Conservation (phyloP, 495 filamentous ascomycete species). For the Penicillium odoratum region DNA sequence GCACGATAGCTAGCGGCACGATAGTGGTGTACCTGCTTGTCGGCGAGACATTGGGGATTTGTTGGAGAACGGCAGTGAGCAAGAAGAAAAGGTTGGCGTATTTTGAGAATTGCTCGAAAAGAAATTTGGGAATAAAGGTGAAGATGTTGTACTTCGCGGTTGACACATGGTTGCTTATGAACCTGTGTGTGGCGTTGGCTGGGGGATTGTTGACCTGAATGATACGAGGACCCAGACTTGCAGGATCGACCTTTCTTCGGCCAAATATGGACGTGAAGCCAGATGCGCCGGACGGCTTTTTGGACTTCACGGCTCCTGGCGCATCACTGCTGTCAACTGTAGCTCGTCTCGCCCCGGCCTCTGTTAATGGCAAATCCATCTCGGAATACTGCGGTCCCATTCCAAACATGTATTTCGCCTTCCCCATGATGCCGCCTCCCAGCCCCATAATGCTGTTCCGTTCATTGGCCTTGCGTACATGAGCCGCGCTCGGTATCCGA, state of each 20-base stretch:
- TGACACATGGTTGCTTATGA: conserved; percentile 93
- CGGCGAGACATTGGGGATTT: conserved; percentile 92
- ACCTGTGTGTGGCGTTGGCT: conserved; percentile 84
- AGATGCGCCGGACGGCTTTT: conserved; percentile 63
- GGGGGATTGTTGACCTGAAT: conserved; percentile 98
- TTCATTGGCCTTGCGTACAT: conserved; percentile 61
- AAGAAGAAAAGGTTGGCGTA: conserved; percentile 99
- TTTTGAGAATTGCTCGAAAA: conserved; percentile 99
- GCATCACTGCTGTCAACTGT: conserved; percentile 39
- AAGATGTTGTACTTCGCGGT: conserved; percentile 96
- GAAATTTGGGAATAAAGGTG: conserved; percentile 96
- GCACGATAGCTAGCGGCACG: conserved; percentile 82
- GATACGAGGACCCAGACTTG: conserved; percentile 84
- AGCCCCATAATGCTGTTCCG: conserved; percentile 85
- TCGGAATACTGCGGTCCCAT: conserved; percentile 93
- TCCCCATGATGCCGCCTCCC: conserved; percentile 83
- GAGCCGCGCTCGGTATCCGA: conserved; percentile 53
- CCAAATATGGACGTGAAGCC: conserved; percentile 97
- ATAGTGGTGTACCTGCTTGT: conserved; percentile 97
- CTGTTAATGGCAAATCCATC: conserved; percentile 95
- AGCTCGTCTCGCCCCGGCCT: conserved; percentile 58
- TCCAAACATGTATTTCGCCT: conserved; percentile 85
- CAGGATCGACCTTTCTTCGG: conserved; percentile 79
- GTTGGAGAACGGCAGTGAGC: conserved; percentile 92
- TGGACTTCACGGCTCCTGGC: conserved; percentile 31